Evolutionary conservation across 2,329 filamentous ascomycete genomes (phyloP).

Genomic region (Orbilia javanica): DNA sequence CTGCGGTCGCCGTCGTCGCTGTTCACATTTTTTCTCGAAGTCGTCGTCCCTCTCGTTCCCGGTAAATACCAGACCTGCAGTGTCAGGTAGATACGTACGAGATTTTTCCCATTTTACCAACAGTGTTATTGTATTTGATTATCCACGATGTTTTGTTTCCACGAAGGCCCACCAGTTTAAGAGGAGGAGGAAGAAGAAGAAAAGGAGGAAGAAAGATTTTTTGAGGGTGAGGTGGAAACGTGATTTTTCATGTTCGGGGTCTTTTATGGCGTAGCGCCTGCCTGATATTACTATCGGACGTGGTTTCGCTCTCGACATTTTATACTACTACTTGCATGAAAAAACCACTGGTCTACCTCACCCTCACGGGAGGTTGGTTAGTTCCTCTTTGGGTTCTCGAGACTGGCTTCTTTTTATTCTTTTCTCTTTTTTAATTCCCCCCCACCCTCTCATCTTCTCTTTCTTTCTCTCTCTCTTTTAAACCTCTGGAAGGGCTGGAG

Average conservation of each 20-base stretch:
- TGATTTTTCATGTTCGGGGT: background rate
- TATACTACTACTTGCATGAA: background rate
- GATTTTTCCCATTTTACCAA: slow-evolving; percentile 5
- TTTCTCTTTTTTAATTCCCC: background rate
- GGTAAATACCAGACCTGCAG: slow-evolving; percentile 40
- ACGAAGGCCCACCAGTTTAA: slow-evolving; percentile 14
- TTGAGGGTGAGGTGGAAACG: background rate
- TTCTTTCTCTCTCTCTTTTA: slow-evolving; percentile 7
- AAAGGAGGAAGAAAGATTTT: background rate
- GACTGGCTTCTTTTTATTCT: slow-evolving; percentile 5
- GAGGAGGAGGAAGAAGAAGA: slow-evolving; percentile 10
- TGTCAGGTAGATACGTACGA: slow-evolving; percentile 39
- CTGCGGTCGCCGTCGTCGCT: slow-evolving; percentile 21
- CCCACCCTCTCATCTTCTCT: background rate
- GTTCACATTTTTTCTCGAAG: slow-evolving; percentile 31
- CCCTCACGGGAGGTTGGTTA: slow-evolving; percentile 11
- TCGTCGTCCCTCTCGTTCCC: slow-evolving; percentile 23
- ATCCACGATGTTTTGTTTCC: slow-evolving; percentile 2
- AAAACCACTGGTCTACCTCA: background rate
- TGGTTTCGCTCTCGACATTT: slow-evolving; percentile 30
- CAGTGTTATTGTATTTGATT: background rate
- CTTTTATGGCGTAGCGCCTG: slow-evolving; percentile 21
- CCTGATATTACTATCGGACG: slow-evolving; percentile 4
- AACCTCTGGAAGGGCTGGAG: slow-evolving; percentile 35
- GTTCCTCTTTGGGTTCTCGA: background rate